Conservation (phyloP, 2,329 filamentous ascomycete genomes). For the Sarocladiaceae sp. region DNA sequence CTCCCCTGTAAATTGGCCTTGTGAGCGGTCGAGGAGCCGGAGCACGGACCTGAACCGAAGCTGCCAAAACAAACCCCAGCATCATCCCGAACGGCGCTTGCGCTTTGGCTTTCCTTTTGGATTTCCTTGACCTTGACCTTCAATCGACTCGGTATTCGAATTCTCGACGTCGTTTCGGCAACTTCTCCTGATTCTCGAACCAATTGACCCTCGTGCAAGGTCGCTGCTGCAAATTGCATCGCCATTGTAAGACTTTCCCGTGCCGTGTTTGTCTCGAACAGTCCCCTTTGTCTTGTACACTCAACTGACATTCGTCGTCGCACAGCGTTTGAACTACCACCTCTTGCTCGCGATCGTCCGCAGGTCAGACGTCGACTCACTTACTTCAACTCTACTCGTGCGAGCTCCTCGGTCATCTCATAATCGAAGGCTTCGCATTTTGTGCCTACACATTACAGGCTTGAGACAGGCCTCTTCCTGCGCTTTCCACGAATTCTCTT, state of each 20-base stretch:
- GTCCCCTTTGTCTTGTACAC: neutral
- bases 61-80: conserved; percentile 10
- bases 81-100: neutral
- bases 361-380: conserved; percentile 10
- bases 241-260: neutral
- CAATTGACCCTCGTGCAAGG: conserved; percentile 9
- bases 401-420: neutral
- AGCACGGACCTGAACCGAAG: conserved; percentile 1
- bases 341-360: conserved; percentile 7
- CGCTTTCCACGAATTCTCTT: neutral
- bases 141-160: neutral
- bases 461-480: neutral
- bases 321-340: conserved; percentile 7
- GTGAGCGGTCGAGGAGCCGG: neutral
- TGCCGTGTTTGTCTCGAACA: neutral
- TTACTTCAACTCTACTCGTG: neutral
- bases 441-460: neutral
- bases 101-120: neutral
- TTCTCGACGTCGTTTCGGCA: neutral
- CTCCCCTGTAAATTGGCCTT: neutral
- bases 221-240: conserved; percentile 9
- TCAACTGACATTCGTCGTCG: neutral
- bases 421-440: neutral
- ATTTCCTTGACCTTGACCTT: conserved; percentile 1
- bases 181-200: neutral